A percentile compares a stretch with the other conserved stretches of the same genome.
Conservation (phyloP, 148 eudicot species). For the Camellia lanceoleosa region DNA sequence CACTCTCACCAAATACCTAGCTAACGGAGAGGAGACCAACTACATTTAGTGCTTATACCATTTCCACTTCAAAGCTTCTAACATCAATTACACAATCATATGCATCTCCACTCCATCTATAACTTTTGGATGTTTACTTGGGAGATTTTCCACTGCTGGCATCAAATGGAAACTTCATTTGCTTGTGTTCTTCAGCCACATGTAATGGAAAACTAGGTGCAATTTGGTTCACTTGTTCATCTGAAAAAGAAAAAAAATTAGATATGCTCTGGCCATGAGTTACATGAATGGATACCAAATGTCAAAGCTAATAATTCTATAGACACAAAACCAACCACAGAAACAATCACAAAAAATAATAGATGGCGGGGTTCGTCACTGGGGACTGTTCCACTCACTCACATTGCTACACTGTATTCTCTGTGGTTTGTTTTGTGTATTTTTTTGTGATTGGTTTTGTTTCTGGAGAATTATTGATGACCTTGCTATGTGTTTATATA, state of each 20-base stretch:
- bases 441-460: no score
- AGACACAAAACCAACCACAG: no score
- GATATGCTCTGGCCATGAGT: conserved; percentile 1
- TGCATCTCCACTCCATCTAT: neutral
- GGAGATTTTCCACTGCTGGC: neutral
- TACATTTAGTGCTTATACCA: neutral
- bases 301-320: neutral
- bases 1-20: neutral
- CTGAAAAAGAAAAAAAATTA: neutral
- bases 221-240: conserved; percentile 14
- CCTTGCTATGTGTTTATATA: no score
- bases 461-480: no score
- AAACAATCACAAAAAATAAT: no score
- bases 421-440: no score
- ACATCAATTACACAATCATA: neutral
- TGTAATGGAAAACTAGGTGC: no score
- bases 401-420: no score
- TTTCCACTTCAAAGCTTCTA: neutral
- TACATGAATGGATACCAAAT: neutral
- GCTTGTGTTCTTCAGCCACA: no score
- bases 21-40: neutral
- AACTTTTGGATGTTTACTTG: neutral
- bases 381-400: no score
- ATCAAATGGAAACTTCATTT: neutral
- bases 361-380: no score